Conservation (phyloP, 768 basidiomycete genomes). For the Tricholoma matsutake region DNA sequence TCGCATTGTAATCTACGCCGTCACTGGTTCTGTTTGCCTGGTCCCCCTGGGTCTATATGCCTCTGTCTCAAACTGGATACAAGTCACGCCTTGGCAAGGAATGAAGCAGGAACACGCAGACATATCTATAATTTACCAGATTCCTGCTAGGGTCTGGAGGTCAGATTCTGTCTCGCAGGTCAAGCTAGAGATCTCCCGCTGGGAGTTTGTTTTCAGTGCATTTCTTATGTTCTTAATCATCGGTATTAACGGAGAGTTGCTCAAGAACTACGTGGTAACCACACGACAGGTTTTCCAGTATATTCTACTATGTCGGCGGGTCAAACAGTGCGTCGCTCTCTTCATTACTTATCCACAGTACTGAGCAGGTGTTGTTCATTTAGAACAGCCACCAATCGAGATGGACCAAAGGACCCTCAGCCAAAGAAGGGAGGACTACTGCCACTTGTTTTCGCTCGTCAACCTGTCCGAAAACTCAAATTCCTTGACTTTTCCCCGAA, state of each 20-base stretch:
- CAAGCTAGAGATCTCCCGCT: slow-evolving; percentile 30
- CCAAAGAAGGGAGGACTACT: not conserved
- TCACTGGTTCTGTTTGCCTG: not conserved
- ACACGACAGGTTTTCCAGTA: not conserved
- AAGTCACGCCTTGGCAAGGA: not conserved
- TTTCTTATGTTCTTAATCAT: slow-evolving; percentile 64
- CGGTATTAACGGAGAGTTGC: slow-evolving; percentile 59
- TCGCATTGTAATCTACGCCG: not conserved
- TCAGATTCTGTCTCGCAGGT: not conserved
- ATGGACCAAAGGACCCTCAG: too few species aligned
- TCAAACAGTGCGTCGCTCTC: not conserved
- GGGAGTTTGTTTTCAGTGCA: slow-evolving; percentile 44
- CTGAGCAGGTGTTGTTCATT: not conserved
- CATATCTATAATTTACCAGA: not conserved
- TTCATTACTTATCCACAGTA: not conserved
- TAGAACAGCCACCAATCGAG: not conserved
- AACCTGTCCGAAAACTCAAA: not conserved
- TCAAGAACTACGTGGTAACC: slow-evolving; percentile 45
- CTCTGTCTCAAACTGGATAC: not conserved
- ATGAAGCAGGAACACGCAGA: not conserved
- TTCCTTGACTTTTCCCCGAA: not conserved
- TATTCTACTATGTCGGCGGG: not conserved
- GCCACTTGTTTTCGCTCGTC: not conserved
- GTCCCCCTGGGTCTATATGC: not conserved
- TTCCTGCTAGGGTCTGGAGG: not conserved